A percentile compares a stretch with the other conserved stretches of the same genome.
Evolutionary conservation across 139 green algal species (phyloP).

Genomic region (Zygnema cylindricum): DNA sequence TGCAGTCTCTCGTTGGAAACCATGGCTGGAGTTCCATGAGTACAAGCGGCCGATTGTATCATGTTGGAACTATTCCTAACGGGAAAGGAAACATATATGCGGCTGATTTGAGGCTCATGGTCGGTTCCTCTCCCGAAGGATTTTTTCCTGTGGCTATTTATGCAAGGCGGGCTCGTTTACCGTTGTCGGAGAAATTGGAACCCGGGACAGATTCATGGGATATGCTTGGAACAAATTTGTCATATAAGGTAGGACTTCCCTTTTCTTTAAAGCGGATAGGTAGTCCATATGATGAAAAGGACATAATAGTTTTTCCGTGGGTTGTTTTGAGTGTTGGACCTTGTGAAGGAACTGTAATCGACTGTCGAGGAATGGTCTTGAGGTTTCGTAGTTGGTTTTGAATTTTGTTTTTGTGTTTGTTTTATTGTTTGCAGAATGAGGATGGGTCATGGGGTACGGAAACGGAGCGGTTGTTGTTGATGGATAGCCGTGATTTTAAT

Average conservation of each 20-base stretch:
- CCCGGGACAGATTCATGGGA: slow-evolving; percentile 50
- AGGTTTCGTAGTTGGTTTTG: neutral
- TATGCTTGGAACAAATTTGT: slow-evolving; percentile 59
- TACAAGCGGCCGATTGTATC: slow-evolving; percentile 44
- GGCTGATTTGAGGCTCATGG: slow-evolving; percentile 52
- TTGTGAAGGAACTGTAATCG: neutral
- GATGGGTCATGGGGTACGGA: slow-evolving; percentile 56
- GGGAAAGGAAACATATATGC: slow-evolving; percentile 57
- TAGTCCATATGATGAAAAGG: too few relatives aligned
- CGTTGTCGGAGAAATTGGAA: slow-evolving; percentile 45
- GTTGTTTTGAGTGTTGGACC: too few relatives aligned
- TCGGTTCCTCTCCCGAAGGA: slow-evolving; percentile 33
- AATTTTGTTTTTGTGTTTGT: neutral
- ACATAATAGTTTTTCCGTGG: too few relatives aligned
- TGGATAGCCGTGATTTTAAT: slow-evolving; percentile 61
- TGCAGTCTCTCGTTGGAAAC: slow-evolving; percentile 54
- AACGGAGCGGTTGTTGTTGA: slow-evolving; percentile 51
- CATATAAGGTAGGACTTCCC: slow-evolving; percentile 36
- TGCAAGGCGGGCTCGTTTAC: slow-evolving; percentile 43
- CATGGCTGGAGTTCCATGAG: slow-evolving; percentile 48
- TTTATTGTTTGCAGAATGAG: slow-evolving; percentile 48
- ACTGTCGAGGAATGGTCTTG: neutral
- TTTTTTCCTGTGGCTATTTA: slow-evolving; percentile 59
- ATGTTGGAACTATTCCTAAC: slow-evolving; percentile 54
- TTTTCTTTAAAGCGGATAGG: too few relatives aligned